Evolutionary conservation across 306 rosid genomes (phyloP), one percentile per base, ranked within the genome.

Genomic region (Rosa rugosa): DNA sequence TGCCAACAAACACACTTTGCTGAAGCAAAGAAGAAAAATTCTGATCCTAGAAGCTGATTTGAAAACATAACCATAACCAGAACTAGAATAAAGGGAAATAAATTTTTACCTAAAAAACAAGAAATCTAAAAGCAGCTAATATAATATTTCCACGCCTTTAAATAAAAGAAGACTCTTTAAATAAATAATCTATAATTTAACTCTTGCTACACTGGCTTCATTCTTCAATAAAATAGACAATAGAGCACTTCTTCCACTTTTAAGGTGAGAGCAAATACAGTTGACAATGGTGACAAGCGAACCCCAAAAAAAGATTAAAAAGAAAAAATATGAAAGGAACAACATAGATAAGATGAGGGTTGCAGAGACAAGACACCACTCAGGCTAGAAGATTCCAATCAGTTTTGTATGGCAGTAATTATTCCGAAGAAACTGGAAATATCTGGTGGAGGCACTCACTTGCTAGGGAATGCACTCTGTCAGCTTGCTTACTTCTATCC

Each of bases 321-420:
- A 62, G 34, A 42, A 5, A 40, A 49, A 77, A 44, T 40, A 70
- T 27, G 69, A 10, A 45, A 62, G 45, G 22, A 38, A 66, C 71
- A 77, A 78, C 67, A 86, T 72, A 65, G 36, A 78, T 36, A 54
- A 56, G 63, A 60, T 69, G 66, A 46, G 25, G 23, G 44, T 42
- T 8, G 73, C 38, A 56, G 44, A 3, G 64, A 38, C 70, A 62
- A 46, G 81, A 71, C 75, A 79, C 71, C 74, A 82, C 71, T 76
- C 73, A 62, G 51, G 71, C 62, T n/a, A 72, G 84, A 67, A 71
- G 77, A 80, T 78, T 59, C 57, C 49, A 84, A 76, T 31, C 59
- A 45, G 51, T 75, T 60, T 66, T 83, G 85, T 57, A 80, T 63
- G 62, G 65, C 76, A 60, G 49, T 47, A 86, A 64, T 78, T 78